phyloP scores from a whole-genome alignment of 176 grass and related monocot species.

The Oryza rufipogon region DNA sequence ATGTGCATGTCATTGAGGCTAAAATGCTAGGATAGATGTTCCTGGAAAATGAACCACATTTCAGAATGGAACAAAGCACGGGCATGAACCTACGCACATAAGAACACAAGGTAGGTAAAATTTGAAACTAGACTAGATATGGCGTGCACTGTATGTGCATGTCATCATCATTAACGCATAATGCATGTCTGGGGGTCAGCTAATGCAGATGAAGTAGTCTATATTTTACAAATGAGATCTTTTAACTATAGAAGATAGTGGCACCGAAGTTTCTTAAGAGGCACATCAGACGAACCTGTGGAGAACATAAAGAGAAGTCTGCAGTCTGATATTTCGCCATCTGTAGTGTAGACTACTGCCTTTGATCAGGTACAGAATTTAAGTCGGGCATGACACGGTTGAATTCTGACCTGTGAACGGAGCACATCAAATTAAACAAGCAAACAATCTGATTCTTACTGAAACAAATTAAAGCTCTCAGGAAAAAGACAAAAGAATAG shows the following conservation, averaged over 20 bases:
- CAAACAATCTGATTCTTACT: slow-evolving; percentile 7
- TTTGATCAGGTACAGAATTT: slow-evolving; percentile 66
- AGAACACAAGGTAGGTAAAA: not conserved
- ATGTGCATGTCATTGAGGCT: not conserved
- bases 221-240: not conserved
- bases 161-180: not conserved
- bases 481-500: not conserved
- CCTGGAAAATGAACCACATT: not conserved
- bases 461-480: slow-evolving; percentile 2
- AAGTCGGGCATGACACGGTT: slow-evolving; percentile 61
- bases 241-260: not conserved
- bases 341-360: slow-evolving; percentile 31
- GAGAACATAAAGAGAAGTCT: not conserved
- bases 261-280: not conserved
- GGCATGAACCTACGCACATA: not conserved
- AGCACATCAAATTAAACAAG: slow-evolving; percentile 11
- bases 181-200: not conserved
- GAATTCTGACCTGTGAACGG: slow-evolving; percentile 68
- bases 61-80: not conserved
- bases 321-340: slow-evolving; percentile 14
- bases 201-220: not conserved
- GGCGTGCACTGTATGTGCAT: not conserved
- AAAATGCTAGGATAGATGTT: not conserved
- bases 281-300: slow-evolving; percentile 8
- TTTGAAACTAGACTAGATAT: not conserved